phyloP scores from a whole-genome alignment of 2,329 filamentous ascomycete genomes.

The Colletotrichum sp. region DNA sequence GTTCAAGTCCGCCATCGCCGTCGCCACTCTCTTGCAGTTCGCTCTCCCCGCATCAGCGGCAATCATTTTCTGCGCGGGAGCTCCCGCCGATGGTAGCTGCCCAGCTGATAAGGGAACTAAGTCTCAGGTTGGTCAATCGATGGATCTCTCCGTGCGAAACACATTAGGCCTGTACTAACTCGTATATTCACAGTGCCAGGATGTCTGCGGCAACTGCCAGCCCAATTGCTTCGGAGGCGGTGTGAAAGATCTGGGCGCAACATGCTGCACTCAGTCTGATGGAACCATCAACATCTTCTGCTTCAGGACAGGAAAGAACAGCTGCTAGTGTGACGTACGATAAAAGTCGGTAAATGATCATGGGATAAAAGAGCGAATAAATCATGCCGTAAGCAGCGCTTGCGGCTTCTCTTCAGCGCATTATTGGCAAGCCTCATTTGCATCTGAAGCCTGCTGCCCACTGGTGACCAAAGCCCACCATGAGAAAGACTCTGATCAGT shows the following conservation, averaged over 20 bases:
- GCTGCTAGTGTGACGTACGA: not conserved
- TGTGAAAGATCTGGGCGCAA: not conserved
- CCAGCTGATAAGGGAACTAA: not conserved
- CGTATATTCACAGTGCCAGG: not conserved
- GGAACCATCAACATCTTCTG: not conserved
- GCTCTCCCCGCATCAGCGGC: not conserved
- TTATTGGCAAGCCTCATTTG: not conserved
- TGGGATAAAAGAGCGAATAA: not conserved
- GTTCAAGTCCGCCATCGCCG: not conserved
- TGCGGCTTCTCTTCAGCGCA: not conserved
- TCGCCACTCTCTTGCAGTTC: not conserved
- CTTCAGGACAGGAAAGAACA: not conserved
- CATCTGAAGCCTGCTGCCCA: not conserved
- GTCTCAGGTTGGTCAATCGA: not conserved
- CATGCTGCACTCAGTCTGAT: not conserved
- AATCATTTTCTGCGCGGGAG: not conserved
- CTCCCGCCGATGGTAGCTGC: not conserved
- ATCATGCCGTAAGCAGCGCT: not conserved
- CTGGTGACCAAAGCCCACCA: too few species aligned
- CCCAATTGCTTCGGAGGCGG: not conserved
- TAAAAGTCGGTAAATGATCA: not conserved
- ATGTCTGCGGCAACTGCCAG: not conserved
- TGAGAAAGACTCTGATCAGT: too few species aligned
- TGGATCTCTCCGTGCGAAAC: not conserved
- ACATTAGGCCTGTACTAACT: not conserved